These are phyloP conservation scores for Rhytidiadelphus loreus DNA, from an alignment of 225 moss, liverwort and hornwort genomes.

Conservation along the genomic window DNA sequence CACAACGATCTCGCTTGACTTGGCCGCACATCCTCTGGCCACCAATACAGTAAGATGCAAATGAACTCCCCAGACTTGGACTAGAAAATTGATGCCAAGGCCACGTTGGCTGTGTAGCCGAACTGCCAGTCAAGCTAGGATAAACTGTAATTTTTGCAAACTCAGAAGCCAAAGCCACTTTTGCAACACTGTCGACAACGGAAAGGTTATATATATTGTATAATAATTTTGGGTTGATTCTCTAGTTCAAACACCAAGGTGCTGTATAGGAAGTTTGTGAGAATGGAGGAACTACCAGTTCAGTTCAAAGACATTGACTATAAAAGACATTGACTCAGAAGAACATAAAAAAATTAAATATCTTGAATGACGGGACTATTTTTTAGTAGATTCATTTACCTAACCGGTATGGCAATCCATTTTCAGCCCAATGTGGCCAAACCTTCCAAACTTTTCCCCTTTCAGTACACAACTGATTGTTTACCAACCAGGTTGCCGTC, in stretches of 20 bases:
- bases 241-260: background rate
- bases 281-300: background rate
- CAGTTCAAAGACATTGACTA: background rate
- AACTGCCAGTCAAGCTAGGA: rapidly evolving
- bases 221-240: background rate
- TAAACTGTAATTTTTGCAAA: background rate
- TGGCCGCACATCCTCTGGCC: background rate
- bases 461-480: background rate
- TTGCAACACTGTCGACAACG: background rate
- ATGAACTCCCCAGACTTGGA: background rate
- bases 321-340: too few species aligned
- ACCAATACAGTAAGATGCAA: background rate
- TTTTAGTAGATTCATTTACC: background rate
- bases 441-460: background rate
- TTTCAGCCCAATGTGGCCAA: background rate
- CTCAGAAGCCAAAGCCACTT: background rate
- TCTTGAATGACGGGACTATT: background rate
- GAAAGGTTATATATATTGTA: background rate
- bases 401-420: rapidly evolving
- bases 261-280: background rate
- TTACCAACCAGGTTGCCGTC: too few species aligned
- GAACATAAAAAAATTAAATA: background rate
- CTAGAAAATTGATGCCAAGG: background rate
- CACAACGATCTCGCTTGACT: background rate
- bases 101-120: rapidly evolving